These are phyloP conservation scores for Raphidocelis subcapitata DNA, from an alignment of 139 green algal genomes.

Conservation along the genomic window DNA sequence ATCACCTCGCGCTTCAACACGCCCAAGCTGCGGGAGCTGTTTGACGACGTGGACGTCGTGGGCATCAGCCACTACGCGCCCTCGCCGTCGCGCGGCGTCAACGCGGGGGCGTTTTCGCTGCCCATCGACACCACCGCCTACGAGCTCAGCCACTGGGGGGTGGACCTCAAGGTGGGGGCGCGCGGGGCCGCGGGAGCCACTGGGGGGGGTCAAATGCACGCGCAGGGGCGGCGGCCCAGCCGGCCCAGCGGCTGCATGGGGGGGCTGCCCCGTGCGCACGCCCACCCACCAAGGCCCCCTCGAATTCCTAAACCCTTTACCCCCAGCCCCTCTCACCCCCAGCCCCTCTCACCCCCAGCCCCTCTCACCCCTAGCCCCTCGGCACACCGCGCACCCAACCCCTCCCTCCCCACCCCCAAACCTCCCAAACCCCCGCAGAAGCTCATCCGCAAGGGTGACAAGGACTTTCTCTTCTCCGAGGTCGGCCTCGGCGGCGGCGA, in stretches of 20 bases:
- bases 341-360: too few species aligned
- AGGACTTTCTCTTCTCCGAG: conserved; percentile 26
- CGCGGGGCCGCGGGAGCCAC: too few species aligned
- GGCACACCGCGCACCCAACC: too few species aligned
- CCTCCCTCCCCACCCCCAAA: too few species aligned
- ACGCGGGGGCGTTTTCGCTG: background rate
- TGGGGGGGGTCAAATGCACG: too few species aligned
- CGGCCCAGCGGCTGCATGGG: too few species aligned
- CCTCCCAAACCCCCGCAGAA: background rate
- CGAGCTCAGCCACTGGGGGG: conserved; percentile 19
- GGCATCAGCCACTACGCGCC: conserved; percentile 29
- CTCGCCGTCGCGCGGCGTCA: background rate
- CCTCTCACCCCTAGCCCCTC: too few species aligned
- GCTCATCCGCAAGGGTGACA: background rate
- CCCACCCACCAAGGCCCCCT: too few species aligned
- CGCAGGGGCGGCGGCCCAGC: too few species aligned
- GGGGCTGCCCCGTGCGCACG: too few species aligned
- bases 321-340: too few species aligned
- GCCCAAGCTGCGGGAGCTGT: background rate
- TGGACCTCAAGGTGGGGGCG: conserved; percentile 4
- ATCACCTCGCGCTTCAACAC: background rate
- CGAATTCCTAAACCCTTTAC: too few species aligned
- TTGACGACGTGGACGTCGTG: conserved; percentile 8
- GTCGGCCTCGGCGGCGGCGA: conserved; percentile 21
- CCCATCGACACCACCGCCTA: conserved; percentile 11